phyloP scores from a whole-genome alignment of 164 flowering plant genomes.

The Umbellularia californica region DNA sequence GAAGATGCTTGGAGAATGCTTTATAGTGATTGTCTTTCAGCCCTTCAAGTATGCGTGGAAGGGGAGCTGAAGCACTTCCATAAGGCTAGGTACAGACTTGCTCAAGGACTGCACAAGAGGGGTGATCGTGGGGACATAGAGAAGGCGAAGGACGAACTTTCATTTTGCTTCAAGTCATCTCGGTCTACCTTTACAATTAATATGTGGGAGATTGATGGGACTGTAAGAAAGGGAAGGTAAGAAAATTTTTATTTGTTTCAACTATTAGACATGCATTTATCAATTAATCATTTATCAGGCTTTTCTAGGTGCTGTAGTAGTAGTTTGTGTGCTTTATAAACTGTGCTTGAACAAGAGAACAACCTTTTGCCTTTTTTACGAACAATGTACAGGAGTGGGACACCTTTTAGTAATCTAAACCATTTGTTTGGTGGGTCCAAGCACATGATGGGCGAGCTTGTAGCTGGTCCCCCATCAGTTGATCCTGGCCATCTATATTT shows the following conservation, averaged over 20 bases:
- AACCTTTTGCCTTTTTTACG: neutral
- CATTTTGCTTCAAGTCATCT: conserved; percentile 96
- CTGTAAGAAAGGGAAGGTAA: conserved; percentile 95
- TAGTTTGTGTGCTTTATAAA: neutral
- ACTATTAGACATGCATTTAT: neutral
- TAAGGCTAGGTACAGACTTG: conserved; percentile 92
- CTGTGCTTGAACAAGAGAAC: neutral
- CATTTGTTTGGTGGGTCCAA: neutral
- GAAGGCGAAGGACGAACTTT: conserved; percentile 88
- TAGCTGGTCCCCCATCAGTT: neutral
- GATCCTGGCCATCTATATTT: neutral
- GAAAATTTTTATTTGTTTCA: conserved; percentile 1
- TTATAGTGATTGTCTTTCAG: conserved; percentile 84
- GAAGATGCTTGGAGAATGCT: conserved; percentile 68
- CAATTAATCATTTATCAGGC: neutral
- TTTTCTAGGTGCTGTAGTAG: neutral
- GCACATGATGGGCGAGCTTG: too few relatives aligned
- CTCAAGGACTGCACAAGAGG: conserved; percentile 78
- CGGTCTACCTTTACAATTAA: conserved; percentile 92
- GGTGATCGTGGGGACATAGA: conserved; percentile 64
- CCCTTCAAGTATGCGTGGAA: conserved; percentile 77
- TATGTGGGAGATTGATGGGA: conserved; percentile 99
- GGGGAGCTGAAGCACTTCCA: conserved; percentile 99
- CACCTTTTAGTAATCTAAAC: neutral
- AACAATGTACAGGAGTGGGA: neutral